phyloP scores from a whole-genome alignment of 1,139 yeast species.

The Casaregolazyma lundiana region DNA sequence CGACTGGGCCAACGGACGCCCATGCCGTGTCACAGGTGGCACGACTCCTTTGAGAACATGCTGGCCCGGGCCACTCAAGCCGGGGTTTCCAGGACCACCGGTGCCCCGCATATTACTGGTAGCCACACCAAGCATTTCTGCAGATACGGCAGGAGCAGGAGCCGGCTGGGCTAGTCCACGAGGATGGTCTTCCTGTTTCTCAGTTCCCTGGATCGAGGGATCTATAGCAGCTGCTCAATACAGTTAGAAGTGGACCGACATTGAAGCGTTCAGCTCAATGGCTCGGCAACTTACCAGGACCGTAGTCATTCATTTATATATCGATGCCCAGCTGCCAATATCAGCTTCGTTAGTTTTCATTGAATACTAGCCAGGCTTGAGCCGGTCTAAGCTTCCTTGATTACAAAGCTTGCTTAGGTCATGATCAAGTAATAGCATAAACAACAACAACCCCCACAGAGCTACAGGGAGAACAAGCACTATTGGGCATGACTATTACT shows the following conservation, averaged over 20 bases:
- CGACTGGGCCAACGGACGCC: constrained; percentile 55
- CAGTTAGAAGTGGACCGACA: neutral
- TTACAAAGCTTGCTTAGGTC: constrained; percentile 7
- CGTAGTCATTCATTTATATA: neutral
- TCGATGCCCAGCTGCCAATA: neutral
- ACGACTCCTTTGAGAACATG: constrained; percentile 7
- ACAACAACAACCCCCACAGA: neutral
- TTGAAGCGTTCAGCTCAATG: neutral
- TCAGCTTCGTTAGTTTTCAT: neutral
- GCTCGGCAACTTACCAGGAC: neutral
- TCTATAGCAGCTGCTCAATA: constrained; percentile 4
- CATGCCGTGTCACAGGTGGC: constrained; percentile 3
- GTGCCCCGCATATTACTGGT: constrained; percentile 8
- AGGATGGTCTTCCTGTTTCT: neutral
- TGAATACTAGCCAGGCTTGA: neutral
- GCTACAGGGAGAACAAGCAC: neutral
- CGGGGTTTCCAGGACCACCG: constrained; percentile 10
- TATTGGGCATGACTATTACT: neutral
- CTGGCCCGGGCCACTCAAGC: constrained; percentile 8
- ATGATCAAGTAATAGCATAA: constrained; percentile 9
- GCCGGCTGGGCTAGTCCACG: neutral
- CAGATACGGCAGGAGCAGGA: constrained; percentile 1
- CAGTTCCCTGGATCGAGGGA: constrained; percentile 5
- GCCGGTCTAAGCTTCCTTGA: neutral
- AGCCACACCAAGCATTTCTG: constrained; percentile 5